phyloP scores from a whole-genome alignment of 176 grass and related monocot genomes.

The Aegilops longissima region DNA sequence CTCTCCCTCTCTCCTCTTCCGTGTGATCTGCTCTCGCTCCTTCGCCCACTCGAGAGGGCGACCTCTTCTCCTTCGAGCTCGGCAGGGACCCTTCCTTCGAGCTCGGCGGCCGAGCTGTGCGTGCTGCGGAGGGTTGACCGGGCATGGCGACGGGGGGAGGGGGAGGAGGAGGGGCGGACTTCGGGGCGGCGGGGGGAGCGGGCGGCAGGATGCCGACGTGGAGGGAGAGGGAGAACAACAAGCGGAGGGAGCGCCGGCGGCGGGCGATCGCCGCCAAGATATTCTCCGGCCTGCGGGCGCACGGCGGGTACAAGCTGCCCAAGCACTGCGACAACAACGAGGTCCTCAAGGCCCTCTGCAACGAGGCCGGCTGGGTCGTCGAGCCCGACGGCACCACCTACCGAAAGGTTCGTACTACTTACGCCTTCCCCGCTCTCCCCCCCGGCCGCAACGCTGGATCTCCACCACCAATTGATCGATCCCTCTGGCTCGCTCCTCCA shows the following conservation, averaged over 20 bases:
- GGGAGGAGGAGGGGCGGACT: not conserved
- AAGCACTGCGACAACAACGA: conserved; percentile 99
- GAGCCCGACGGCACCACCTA: conserved; percentile 93
- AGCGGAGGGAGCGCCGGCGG: conserved; percentile 77
- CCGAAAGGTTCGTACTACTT: conserved; percentile 85
- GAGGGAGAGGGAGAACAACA: conserved; percentile 97
- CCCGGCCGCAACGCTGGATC: conserved; percentile 14
- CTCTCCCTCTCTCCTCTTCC: not conserved
- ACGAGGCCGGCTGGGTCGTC: conserved; percentile 94
- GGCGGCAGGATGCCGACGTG: conserved; percentile 84
- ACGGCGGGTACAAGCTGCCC: conserved; percentile 92
- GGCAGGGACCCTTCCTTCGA: not conserved
- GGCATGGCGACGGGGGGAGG: conserved; percentile 34
- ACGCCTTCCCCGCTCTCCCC: not conserved
- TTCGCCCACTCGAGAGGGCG: not conserved
- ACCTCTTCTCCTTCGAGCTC: not conserved
- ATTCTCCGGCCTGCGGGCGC: conserved; percentile 77
- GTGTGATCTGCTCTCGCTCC: conserved; percentile 28
- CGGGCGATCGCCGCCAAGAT: conserved; percentile 96
- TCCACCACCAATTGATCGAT: not conserved
- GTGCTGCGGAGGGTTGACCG: not conserved
- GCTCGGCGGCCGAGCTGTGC: not conserved
- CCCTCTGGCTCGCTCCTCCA: not conserved
- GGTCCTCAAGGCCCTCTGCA: conserved; percentile 96
- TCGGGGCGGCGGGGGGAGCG: conserved; percentile 21